Evolutionary conservation across 1,139 yeast genomes (phyloP).

Genomic region (Protomyces lactucae-debilis): DNA sequence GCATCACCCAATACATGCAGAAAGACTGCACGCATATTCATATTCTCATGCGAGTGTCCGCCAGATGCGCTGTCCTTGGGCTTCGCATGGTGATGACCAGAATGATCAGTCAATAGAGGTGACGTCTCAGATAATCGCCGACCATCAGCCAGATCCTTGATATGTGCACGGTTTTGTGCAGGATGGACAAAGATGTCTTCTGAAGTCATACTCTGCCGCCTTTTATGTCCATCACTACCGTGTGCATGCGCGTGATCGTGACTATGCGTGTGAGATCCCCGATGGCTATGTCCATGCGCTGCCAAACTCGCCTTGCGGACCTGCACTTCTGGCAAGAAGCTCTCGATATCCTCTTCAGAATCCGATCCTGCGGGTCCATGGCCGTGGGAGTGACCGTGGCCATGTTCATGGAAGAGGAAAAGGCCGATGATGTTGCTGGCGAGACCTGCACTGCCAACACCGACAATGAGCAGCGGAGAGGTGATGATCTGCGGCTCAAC

Average conservation of each 20-base stretch:
- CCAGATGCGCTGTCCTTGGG: constrained; percentile 35
- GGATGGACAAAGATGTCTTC: constrained; percentile 29
- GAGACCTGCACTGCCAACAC: constrained; percentile 80
- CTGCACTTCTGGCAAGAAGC: constrained; percentile 39
- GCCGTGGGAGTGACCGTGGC: constrained; percentile 58
- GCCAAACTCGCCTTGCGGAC: constrained; percentile 27
- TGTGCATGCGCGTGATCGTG: constrained; percentile 1
- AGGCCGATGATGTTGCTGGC: constrained; percentile 77
- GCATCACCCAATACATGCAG: constrained; percentile 96
- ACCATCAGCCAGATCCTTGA: constrained; percentile 14
- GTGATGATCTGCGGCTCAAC: constrained; percentile 72
- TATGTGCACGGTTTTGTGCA: constrained; percentile 22
- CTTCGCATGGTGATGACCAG: constrained; percentile 31
- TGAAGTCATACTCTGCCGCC: constrained; percentile 30
- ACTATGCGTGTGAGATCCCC: background rate
- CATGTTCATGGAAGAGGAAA: constrained; percentile 85
- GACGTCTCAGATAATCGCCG: constrained; percentile 37
- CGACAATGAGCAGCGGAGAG: constrained; percentile 72
- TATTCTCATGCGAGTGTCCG: constrained; percentile 41
- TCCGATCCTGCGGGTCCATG: constrained; percentile 41
- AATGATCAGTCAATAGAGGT: constrained; percentile 38
- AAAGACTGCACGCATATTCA: constrained; percentile 93
- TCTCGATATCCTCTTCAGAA: constrained; percentile 32
- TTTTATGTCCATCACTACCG: background rate
- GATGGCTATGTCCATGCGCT: constrained; percentile 1